These are phyloP conservation scores for Populus simonii DNA, from an alignment of 345 rosid genomes.

Conservation along the genomic window DNA sequence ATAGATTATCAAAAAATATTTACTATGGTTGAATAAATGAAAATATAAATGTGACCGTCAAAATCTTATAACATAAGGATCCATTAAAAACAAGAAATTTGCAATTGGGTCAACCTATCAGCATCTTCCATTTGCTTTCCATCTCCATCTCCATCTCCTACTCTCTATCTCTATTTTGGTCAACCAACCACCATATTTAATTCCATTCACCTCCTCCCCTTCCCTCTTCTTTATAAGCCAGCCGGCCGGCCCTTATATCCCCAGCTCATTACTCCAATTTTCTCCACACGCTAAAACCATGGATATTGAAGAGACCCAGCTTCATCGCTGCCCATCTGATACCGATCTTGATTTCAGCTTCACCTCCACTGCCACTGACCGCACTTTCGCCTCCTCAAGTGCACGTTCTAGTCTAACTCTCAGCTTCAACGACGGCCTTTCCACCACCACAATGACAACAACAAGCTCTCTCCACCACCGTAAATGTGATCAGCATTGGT, in stretches of 20 bases:
- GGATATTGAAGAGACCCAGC: not conserved
- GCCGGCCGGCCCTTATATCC: not conserved
- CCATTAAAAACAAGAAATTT: not conserved
- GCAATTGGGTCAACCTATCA: not conserved
- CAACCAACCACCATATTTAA: not conserved
- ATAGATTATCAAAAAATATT: too few species aligned
- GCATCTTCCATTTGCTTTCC: not conserved
- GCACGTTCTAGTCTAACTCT: not conserved
- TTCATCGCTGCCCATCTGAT: not conserved
- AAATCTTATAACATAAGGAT: too few species aligned
- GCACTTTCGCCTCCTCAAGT: not conserved
- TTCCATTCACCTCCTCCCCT: not conserved
- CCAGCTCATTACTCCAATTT: not conserved
- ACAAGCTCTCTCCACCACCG: not conserved
- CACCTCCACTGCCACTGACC: not conserved
- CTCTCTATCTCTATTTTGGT: not conserved
- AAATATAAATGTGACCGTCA: too few species aligned
- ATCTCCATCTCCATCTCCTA: not conserved
- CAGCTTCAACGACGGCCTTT: not conserved
- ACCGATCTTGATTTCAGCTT: slow-evolving; percentile 1
- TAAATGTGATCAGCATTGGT: not conserved
- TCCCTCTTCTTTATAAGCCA: not conserved
- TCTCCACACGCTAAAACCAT: not conserved
- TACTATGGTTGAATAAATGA: too few species aligned
- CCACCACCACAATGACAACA: not conserved